phyloP scores from a whole-genome alignment of 202 grass and related monocot species.

The Schoenoplectus tabernaemontani region DNA sequence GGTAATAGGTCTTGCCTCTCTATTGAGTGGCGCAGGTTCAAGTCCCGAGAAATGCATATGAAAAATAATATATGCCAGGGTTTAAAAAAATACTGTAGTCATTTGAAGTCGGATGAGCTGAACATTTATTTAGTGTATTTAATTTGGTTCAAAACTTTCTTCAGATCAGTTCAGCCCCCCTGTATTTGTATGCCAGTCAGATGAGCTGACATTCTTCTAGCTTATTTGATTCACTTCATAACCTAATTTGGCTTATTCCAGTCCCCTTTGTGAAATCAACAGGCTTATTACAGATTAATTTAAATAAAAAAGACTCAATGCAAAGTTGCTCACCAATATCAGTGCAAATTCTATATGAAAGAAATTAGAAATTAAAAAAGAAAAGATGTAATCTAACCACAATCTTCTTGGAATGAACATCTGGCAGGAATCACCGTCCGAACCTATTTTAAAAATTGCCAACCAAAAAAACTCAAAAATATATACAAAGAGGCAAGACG shows the following conservation, averaged over 20 bases:
- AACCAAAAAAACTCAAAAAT: background rate
- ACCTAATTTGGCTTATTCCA: background rate
- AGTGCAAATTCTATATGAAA: background rate
- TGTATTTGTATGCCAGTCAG: background rate
- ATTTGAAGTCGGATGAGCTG: background rate
- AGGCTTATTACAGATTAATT: background rate
- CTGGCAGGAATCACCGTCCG: constrained; percentile 74
- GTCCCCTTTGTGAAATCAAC: background rate
- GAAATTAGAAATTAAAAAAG: background rate
- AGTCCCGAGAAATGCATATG: too few species aligned
- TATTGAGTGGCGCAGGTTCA: too few species aligned
- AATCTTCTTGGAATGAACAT: constrained; percentile 83
- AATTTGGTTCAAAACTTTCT: background rate
- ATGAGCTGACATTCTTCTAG: background rate
- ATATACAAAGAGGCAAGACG: background rate
- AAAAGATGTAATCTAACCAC: constrained; percentile 46
- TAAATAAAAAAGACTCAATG: background rate
- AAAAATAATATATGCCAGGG: too few species aligned
- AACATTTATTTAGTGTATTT: background rate
- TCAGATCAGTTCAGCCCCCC: background rate
- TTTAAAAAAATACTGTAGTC: too few species aligned
- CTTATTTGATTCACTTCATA: background rate
- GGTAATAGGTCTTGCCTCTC: too few species aligned
- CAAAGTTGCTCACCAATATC: background rate
- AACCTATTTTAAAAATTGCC: constrained; percentile 40